phyloP scores from a whole-genome alignment of 2,329 filamentous ascomycete species.

The Lachnum nothofagi region DNA sequence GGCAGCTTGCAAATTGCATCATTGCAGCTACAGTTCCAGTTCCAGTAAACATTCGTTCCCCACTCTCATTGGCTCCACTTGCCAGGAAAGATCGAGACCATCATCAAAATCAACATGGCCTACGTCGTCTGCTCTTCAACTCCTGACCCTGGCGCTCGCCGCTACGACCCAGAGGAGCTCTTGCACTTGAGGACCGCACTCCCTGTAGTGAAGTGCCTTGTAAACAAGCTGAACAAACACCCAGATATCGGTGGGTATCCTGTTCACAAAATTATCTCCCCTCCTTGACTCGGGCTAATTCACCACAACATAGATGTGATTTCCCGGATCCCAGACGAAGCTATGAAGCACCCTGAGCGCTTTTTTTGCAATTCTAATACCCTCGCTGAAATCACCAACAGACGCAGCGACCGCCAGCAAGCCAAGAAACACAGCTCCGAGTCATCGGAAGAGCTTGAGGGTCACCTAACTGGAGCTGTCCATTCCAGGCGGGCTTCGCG shows the following conservation, averaged over 20 bases:
- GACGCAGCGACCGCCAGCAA: constrained; percentile 4
- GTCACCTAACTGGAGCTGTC: constrained; percentile 2
- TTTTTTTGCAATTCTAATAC: constrained; percentile 22
- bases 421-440: constrained; percentile 13
- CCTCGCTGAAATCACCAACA: constrained; percentile 22
- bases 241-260: constrained; percentile 25
- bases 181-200: constrained; percentile 25
- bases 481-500: constrained; percentile 7
- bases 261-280: constrained; percentile 1
- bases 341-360: constrained; percentile 18
- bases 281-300: background rate
- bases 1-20: background rate
- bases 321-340: constrained; percentile 22
- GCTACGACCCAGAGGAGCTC: constrained; percentile 27
- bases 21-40: too few relatives aligned
- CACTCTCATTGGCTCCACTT: too few relatives aligned
- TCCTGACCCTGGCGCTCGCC: constrained; percentile 3
- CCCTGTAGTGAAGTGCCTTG: constrained; percentile 19
- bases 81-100: background rate
- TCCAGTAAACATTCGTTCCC: too few relatives aligned
- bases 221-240: constrained; percentile 27
- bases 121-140: background rate
- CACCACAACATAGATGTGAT: background rate
- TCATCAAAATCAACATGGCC: background rate
- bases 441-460: constrained; percentile 21